Conservation (phyloP, 345 rosid species). For the Laguncularia racemosa region DNA sequence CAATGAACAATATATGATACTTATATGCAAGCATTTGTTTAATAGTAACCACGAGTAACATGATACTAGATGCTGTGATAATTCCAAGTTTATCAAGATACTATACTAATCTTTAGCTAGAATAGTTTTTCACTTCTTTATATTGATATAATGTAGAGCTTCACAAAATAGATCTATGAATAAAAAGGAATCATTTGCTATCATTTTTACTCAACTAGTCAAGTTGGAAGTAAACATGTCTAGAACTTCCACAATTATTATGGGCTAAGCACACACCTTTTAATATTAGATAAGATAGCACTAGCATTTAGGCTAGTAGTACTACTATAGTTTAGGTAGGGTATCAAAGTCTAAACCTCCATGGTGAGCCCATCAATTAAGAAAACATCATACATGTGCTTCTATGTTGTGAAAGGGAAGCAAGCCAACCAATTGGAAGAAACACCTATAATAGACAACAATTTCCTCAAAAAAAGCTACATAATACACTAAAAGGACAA, state of each 20-base stretch:
- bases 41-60: too few species aligned
- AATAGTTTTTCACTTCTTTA: background rate
- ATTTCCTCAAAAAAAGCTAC: background rate
- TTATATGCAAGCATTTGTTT: too few species aligned
- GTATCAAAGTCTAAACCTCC: slow-evolving; percentile 73
- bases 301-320: slow-evolving; percentile 26
- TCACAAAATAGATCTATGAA: too few species aligned
- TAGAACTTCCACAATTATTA: too few species aligned
- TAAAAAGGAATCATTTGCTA: too few species aligned
- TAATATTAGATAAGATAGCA: slow-evolving; percentile 48
- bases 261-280: slow-evolving; percentile 39
- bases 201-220: too few species aligned
- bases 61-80: too few species aligned
- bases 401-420: slow-evolving; percentile 67
- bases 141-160: too few species aligned
- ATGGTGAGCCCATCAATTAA: slow-evolving; percentile 56
- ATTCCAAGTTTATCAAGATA: too few species aligned
- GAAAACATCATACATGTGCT: slow-evolving; percentile 71
- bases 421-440: slow-evolving; percentile 88
- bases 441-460: slow-evolving; percentile 46
- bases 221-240: too few species aligned
- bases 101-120: background rate
- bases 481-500: too few species aligned
- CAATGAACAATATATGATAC: too few species aligned
- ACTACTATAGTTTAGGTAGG: slow-evolving; percentile 37